Conservation (phyloP, 2,329 filamentous ascomycete genomes). For the Arthrobotrys megalospora region DNA sequence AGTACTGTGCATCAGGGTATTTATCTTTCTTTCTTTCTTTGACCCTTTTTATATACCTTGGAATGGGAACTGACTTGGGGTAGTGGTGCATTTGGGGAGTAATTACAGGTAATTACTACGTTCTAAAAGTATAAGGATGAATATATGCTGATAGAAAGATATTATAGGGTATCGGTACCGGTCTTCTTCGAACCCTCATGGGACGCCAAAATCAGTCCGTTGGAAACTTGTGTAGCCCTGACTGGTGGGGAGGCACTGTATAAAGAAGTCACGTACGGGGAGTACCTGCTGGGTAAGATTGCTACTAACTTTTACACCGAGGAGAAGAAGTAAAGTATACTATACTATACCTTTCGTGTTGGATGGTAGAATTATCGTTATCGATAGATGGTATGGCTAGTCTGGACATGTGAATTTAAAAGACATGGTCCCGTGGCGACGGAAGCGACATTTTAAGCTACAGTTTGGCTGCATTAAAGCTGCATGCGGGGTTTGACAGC, state of each 20-base stretch:
- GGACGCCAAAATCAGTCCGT: constrained; percentile 67
- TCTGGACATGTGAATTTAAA: constrained; percentile 10
- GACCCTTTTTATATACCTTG: not conserved
- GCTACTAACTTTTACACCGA: constrained; percentile 68
- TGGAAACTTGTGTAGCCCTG: constrained; percentile 66
- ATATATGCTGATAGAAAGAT: constrained; percentile 39
- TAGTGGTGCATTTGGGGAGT: constrained; percentile 68
- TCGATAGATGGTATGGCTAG: not conserved
- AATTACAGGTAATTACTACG: constrained; percentile 66
- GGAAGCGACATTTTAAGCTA: constrained; percentile 14
- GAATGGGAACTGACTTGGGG: not conserved
- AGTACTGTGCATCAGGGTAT: constrained; percentile 68
- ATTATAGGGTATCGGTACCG: constrained; percentile 66
- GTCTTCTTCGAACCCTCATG: constrained; percentile 71
- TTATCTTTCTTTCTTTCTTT: not conserved
- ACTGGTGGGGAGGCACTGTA: constrained; percentile 65
- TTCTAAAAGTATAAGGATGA: not conserved
- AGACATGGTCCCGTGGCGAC: constrained; percentile 25
- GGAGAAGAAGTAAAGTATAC: not conserved
- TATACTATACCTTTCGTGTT: too few relatives aligned
- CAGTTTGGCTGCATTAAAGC: not conserved
- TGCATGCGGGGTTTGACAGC: constrained; percentile 6
- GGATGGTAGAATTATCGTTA: too few relatives aligned
- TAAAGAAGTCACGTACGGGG: constrained; percentile 67
- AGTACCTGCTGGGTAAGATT: constrained; percentile 69